phyloP scores from a whole-genome alignment of 768 basidiomycete genomes.

The Rhodosporidiobolus sp. region DNA sequence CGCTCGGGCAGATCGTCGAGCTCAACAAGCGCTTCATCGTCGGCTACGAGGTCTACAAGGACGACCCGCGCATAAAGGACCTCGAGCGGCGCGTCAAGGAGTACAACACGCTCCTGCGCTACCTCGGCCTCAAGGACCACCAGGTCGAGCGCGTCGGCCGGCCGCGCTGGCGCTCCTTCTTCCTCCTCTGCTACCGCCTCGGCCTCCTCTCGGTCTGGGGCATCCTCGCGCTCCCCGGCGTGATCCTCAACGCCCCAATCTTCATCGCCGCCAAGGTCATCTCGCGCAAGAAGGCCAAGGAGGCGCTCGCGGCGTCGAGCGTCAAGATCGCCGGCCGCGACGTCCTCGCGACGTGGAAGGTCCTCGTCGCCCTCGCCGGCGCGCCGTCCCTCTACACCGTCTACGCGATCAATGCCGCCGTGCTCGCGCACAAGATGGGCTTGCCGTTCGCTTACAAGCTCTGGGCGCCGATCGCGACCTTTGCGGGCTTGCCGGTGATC shows the following conservation, averaged over 20 bases:
- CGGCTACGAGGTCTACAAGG: constrained; percentile 86
- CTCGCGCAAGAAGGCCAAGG: constrained; percentile 84
- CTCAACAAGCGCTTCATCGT: constrained; percentile 87
- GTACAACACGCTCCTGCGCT: constrained; percentile 81
- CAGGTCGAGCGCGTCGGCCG: constrained; percentile 83
- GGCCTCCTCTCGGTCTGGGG: constrained; percentile 76
- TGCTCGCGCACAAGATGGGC: constrained; percentile 66
- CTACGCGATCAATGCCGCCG: constrained; percentile 75
- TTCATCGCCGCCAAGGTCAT: constrained; percentile 85
- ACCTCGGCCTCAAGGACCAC: constrained; percentile 66
- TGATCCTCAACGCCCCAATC: constrained; percentile 85
- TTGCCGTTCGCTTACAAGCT: constrained; percentile 64
- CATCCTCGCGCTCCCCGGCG: constrained; percentile 79
- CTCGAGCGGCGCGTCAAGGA: constrained; percentile 74
- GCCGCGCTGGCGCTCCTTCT: constrained; percentile 70
- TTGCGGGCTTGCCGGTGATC: constrained; percentile 74
- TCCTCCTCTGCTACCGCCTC: constrained; percentile 77
- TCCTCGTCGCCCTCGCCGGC: constrained; percentile 85
- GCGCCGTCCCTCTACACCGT: constrained; percentile 79
- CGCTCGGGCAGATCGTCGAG: constrained; percentile 92
- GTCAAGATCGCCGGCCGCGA: constrained; percentile 96
- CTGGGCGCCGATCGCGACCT: constrained; percentile 72
- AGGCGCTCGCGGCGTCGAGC: constrained; percentile 88
- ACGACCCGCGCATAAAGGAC: constrained; percentile 81
- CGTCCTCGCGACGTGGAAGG: constrained; percentile 97